Evolutionary conservation across 257 asterid species (phyloP).

Genomic region (Solanum tarapatanum): DNA sequence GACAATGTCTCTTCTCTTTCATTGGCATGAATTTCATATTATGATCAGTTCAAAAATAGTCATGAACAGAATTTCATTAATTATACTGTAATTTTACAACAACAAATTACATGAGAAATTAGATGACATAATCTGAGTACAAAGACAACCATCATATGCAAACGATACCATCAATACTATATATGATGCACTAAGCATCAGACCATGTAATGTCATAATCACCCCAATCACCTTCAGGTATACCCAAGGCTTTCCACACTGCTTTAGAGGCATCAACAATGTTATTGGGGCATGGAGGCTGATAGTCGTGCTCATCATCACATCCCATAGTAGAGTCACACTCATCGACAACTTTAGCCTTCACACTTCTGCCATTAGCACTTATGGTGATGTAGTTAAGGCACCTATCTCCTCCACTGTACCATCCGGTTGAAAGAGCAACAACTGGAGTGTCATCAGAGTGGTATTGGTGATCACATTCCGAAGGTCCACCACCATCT

Average conservation of each 20-base stretch:
- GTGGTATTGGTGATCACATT: conserved; percentile 29
- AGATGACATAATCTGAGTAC: not conserved
- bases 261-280: conserved; percentile 39
- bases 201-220: conserved; percentile 34
- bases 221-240: conserved; percentile 19
- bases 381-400: conserved; percentile 11
- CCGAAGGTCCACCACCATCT: conserved; percentile 34
- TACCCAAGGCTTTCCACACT: conserved; percentile 33
- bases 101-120: not conserved
- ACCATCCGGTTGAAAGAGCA: conserved; percentile 39
- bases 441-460: conserved; percentile 24
- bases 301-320: conserved; percentile 29
- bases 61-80: not conserved
- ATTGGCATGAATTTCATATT: not conserved
- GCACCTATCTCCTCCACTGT: conserved; percentile 19
- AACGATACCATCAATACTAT: not conserved
- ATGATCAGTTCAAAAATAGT: not conserved
- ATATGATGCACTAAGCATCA: conserved; percentile 12
- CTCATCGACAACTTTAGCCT: conserved; percentile 32
- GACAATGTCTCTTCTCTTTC: not conserved
- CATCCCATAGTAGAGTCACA: conserved; percentile 42
- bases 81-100: not conserved
- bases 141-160: not conserved
- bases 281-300: conserved; percentile 42
- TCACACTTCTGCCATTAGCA: conserved; percentile 24